Conservation (phyloP, 169 alveolate species). For the Plasmodium relictum region DNA sequence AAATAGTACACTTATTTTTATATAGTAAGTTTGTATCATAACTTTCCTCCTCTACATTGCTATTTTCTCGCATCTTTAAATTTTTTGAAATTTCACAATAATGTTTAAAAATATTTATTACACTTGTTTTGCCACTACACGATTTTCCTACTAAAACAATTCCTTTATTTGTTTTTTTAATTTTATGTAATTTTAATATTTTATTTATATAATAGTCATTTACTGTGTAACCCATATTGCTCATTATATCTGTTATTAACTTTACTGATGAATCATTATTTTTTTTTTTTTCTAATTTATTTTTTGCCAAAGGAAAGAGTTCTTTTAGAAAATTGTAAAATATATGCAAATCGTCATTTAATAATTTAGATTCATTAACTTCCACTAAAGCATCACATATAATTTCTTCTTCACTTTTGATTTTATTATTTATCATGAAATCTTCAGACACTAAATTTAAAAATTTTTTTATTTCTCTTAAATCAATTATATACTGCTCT, state of each 20-base stretch:
- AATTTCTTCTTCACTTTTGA: slow-evolving; percentile 73
- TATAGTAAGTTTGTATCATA: slow-evolving; percentile 11
- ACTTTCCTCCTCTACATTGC: slow-evolving; percentile 2
- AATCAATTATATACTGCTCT: slow-evolving; percentile 98
- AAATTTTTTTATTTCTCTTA: slow-evolving; percentile 96
- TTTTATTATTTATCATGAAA: slow-evolving; percentile 34
- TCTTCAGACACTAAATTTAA: slow-evolving; percentile 83
- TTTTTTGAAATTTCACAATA: slow-evolving; percentile 48
- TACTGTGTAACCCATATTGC: slow-evolving; percentile 69
- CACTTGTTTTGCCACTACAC: slow-evolving; percentile 74
- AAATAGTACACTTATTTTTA: not conserved
- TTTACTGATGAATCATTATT: slow-evolving; percentile 41
- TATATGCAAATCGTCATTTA: slow-evolving; percentile 68
- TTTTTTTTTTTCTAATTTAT: slow-evolving; percentile 44
- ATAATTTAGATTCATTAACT: slow-evolving; percentile 63
- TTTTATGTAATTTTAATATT: slow-evolving; percentile 63
- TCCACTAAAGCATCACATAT: slow-evolving; percentile 70
- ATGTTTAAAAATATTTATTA: slow-evolving; percentile 62
- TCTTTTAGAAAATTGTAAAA: slow-evolving; percentile 67
- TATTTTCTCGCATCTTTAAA: not conserved
- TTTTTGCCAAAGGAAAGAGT: slow-evolving; percentile 57
- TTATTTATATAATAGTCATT: slow-evolving; percentile 73
- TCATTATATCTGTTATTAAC: slow-evolving; percentile 67
- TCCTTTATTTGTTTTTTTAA: slow-evolving; percentile 76
- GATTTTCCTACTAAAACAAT: slow-evolving; percentile 72